These are phyloP conservation scores for Corylus americana DNA, from an alignment of 306 rosid species.

Conservation along the genomic window DNA sequence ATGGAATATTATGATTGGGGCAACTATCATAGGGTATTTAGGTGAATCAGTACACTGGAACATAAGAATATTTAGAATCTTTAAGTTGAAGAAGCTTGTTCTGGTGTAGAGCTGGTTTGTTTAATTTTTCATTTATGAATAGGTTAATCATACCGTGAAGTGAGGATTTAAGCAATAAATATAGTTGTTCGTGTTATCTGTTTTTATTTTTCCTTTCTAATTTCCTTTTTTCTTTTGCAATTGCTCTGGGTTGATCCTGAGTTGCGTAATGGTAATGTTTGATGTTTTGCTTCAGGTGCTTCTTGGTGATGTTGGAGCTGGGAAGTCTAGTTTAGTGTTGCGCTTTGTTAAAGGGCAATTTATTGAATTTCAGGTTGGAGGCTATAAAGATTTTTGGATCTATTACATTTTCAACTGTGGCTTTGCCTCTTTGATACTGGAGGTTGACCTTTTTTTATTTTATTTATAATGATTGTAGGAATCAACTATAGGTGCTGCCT, in stretches of 20 bases:
- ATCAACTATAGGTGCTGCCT: constrained; percentile 68
- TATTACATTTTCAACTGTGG: not conserved
- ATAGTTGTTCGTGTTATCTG: not conserved
- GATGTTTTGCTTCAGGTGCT: constrained; percentile 46
- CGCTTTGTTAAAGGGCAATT: constrained; percentile 68
- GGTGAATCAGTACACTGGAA: not conserved
- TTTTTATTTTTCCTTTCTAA: not conserved
- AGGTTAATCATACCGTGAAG: not conserved
- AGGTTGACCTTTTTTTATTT: constrained; percentile 7
- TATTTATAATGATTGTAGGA: constrained; percentile 34
- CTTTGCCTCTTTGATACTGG: not conserved
- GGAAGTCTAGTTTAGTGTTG: constrained; percentile 62
- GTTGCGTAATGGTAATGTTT: not conserved
- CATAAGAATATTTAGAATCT: not conserved
- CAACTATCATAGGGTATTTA: not conserved
- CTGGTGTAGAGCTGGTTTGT: not conserved
- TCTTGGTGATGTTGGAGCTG: constrained; percentile 72
- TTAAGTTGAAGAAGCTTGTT: not conserved
- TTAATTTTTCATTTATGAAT: not conserved
- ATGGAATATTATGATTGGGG: not conserved
- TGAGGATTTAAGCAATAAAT: not conserved
- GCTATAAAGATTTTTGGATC: not conserved
- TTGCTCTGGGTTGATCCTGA: not conserved
- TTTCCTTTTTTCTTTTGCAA: not conserved
- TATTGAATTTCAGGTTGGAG: constrained; percentile 59